Percentiles rank a stretch among this genome's conserved stretches.
These are phyloP conservation scores for Taiwanofungus camphoratus DNA, from an alignment of 1,284 basidiomycete species.

Conservation along the genomic window DNA sequence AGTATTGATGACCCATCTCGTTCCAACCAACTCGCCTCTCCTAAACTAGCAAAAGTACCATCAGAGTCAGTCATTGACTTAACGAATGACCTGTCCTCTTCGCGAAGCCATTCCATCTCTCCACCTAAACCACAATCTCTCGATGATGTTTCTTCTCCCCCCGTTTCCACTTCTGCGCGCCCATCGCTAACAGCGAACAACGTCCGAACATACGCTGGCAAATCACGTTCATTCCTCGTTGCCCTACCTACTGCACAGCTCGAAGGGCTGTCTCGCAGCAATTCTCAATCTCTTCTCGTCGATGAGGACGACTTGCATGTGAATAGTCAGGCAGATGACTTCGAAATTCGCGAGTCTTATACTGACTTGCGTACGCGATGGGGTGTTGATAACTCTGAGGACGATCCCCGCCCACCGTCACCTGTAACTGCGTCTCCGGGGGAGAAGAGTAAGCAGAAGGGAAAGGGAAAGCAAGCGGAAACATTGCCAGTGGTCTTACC, in stretches of 20 bases:
- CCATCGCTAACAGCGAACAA: slow-evolving; percentile 23
- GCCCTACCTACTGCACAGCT: slow-evolving; percentile 37
- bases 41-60: slow-evolving; percentile 16
- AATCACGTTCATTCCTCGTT: slow-evolving; percentile 70
- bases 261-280: slow-evolving; percentile 19
- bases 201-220: slow-evolving; percentile 65
- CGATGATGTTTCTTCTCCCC: slow-evolving; percentile 20
- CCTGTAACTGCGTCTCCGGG: slow-evolving; percentile 27
- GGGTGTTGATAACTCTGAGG: slow-evolving; percentile 73
- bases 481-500: slow-evolving; percentile 29
- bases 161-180: slow-evolving; percentile 10
- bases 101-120: slow-evolving; percentile 12
- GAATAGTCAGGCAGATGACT: slow-evolving; percentile 42
- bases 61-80: slow-evolving; percentile 20
- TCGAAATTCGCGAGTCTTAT: slow-evolving; percentile 62
- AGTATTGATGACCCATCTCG: slow-evolving; percentile 21
- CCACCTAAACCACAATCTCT: slow-evolving; percentile 17
- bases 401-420: slow-evolving; percentile 45
- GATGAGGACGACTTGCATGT: slow-evolving; percentile 19
- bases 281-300: slow-evolving; percentile 12
- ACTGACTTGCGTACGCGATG: slow-evolving; percentile 59
- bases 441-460: slow-evolving; percentile 29
- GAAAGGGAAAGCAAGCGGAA: slow-evolving; percentile 24
- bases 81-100: slow-evolving; percentile 11
- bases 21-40: slow-evolving; percentile 29